Conservation (phyloP, 2,329 filamentous ascomycete genomes). For the Leptodontidium sp. region DNA sequence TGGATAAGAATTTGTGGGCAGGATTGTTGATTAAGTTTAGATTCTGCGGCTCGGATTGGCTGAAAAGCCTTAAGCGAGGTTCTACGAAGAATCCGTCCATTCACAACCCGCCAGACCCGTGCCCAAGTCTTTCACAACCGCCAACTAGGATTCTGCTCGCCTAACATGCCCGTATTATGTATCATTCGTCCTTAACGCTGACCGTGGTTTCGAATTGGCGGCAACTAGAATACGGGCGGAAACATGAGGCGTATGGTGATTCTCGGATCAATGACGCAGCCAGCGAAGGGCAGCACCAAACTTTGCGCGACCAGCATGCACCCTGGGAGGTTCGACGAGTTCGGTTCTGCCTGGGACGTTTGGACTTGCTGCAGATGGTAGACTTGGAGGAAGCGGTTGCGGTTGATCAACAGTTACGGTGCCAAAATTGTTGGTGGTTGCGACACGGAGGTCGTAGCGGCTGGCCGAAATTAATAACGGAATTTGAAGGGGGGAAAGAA, state of each 20-base stretch:
- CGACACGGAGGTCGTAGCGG: slow-evolving; percentile 1
- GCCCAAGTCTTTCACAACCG: not conserved
- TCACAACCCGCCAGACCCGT: not conserved
- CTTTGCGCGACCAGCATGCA: not conserved
- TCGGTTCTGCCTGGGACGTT: not conserved
- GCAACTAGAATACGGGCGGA: slow-evolving; percentile 2
- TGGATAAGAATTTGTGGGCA: slow-evolving; percentile 1
- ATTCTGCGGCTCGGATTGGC: not conserved
- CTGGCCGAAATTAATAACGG: slow-evolving; percentile 1
- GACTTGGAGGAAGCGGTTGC: slow-evolving; percentile 1
- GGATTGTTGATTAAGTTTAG: not conserved
- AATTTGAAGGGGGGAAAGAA: not conserved
- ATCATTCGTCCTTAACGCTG: slow-evolving; percentile 1
- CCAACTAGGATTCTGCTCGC: slow-evolving; percentile 5
- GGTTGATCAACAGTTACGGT: slow-evolving; percentile 2
- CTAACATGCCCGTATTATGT: not conserved
- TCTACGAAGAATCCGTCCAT: slow-evolving; percentile 5
- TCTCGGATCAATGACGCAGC: slow-evolving; percentile 2
- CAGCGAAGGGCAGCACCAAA: slow-evolving; percentile 2
- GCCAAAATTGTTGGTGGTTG: slow-evolving; percentile 3
- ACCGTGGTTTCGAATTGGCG: not conserved
- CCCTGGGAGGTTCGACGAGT: slow-evolving; percentile 3
- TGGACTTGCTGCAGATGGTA: not conserved
- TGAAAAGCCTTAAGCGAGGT: slow-evolving; percentile 3
- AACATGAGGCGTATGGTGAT: not conserved